phyloP scores from a whole-genome alignment of 331 rosid genomes.

The Pyrus hybrid region DNA sequence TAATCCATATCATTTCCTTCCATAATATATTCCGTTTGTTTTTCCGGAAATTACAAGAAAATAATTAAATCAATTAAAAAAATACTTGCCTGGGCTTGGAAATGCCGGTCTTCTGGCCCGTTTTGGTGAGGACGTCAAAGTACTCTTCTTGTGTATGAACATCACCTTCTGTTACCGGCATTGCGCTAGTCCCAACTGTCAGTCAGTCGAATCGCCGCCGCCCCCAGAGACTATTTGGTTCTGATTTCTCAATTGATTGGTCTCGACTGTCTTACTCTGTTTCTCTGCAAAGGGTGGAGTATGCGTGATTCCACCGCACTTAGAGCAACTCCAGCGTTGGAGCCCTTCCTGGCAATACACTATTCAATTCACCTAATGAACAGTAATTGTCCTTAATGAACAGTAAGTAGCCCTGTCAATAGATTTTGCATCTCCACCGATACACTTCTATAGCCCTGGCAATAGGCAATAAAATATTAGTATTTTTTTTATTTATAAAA shows the following conservation, averaged over 20 bases:
- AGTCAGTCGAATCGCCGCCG: not conserved
- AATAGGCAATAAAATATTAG: no score
- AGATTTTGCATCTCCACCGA: no score
- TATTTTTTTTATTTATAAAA: no score
- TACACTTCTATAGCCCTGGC: no score
- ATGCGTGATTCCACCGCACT: no score
- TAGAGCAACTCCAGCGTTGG: no score
- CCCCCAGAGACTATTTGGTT: not conserved
- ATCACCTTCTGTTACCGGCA: slow-evolving; percentile 20
- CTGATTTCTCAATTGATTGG: not conserved
- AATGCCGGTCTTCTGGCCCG: slow-evolving; percentile 44
- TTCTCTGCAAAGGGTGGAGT: no score
- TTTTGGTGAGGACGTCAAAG: slow-evolving; percentile 46
- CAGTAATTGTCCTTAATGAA: no score
- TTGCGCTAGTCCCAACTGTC: not conserved
- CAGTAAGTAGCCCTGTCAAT: no score
- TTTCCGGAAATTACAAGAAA: not conserved
- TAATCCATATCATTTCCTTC: not conserved
- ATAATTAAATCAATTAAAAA: not conserved
- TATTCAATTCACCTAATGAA: no score
- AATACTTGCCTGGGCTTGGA: slow-evolving; percentile 42
- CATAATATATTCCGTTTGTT: not conserved
- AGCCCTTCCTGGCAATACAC: no score
- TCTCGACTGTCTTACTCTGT: not conserved
- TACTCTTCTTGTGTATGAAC: slow-evolving; percentile 24